These are phyloP conservation scores for Leptosphaerulina australis DNA, from an alignment of 2,329 filamentous ascomycete genomes.

Conservation along the genomic window DNA sequence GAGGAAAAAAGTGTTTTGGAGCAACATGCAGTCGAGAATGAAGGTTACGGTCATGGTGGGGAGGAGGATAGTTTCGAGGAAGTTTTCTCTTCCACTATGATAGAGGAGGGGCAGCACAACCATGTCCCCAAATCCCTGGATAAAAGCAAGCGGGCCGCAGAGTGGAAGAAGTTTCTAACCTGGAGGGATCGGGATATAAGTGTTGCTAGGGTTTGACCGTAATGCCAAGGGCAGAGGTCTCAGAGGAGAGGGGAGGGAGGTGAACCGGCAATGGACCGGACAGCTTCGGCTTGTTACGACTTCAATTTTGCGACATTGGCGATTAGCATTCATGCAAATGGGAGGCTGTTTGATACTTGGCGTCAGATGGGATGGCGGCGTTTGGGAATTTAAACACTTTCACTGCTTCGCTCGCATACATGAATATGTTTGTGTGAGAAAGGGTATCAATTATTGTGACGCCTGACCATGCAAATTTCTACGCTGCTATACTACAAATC, in stretches of 20 bases:
- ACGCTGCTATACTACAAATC: neutral
- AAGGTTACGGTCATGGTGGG: neutral
- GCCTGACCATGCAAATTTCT: conserved; percentile 15
- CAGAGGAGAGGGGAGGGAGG: too few species aligned
- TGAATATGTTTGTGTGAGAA: neutral
- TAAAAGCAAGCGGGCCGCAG: neutral
- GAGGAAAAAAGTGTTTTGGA: conserved; percentile 22
- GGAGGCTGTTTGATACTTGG: neutral
- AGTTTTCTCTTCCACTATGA: neutral
- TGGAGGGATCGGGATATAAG: conserved; percentile 20
- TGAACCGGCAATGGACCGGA: too few species aligned
- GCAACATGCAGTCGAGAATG: neutral
- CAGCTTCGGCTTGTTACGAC: neutral
- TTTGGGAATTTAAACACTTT: neutral
- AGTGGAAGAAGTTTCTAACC: conserved; percentile 9
- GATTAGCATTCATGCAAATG: neutral
- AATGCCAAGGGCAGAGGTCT: neutral
- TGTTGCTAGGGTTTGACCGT: conserved; percentile 10
- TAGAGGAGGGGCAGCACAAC: neutral
- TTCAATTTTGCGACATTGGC: neutral
- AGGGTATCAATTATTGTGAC: conserved; percentile 22
- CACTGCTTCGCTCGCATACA: neutral
- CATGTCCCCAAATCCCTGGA: neutral
- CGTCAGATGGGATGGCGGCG: neutral
- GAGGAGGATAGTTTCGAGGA: neutral